Percentiles rank a stretch among this genome's conserved stretches.
These are phyloP conservation scores for Aegilops tauschii DNA, from an alignment of 176 grass and related monocot species.

Conservation along the genomic window DNA sequence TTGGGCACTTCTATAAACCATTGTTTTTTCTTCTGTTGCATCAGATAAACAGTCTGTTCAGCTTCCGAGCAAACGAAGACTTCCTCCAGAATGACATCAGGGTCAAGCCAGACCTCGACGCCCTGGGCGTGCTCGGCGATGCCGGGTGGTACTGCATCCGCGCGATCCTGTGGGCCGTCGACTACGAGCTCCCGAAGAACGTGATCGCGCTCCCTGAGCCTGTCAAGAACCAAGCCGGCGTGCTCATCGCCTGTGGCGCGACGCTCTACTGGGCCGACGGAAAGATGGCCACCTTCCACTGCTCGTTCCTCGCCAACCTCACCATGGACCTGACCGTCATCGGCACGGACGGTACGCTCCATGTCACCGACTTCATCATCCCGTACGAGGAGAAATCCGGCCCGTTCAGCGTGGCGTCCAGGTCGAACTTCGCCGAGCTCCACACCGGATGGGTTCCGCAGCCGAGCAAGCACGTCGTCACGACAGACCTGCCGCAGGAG, in stretches of 20 bases:
- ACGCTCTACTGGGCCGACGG: slow-evolving; percentile 56
- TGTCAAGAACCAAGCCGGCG: slow-evolving; percentile 54
- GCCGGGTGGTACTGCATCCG: slow-evolving; percentile 77
- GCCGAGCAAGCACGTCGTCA: slow-evolving; percentile 41
- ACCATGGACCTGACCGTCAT: slow-evolving; percentile 55
- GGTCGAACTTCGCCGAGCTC: slow-evolving; percentile 39
- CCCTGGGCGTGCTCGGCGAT: slow-evolving; percentile 67
- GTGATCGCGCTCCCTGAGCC: slow-evolving; percentile 26
- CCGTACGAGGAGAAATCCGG: slow-evolving; percentile 52
- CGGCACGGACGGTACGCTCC: slow-evolving; percentile 62
- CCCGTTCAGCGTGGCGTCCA: slow-evolving; percentile 38
- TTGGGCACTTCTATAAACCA: not conserved
- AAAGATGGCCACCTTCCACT: slow-evolving; percentile 50
- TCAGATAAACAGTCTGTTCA: slow-evolving; percentile 60
- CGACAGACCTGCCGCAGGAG: slow-evolving; percentile 64
- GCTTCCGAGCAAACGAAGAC: slow-evolving; percentile 41
- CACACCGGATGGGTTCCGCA: slow-evolving; percentile 50
- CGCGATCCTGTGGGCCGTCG: slow-evolving; percentile 61
- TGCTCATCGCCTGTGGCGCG: slow-evolving; percentile 57
- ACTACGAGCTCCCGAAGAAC: slow-evolving; percentile 57
- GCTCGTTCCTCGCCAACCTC: slow-evolving; percentile 61
- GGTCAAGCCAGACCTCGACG: slow-evolving; percentile 83
- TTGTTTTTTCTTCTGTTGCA: not conserved
- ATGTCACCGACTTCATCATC: slow-evolving; percentile 61
- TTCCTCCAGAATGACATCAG: slow-evolving; percentile 82